These are phyloP conservation scores for Epichloe coenophiala DNA, from an alignment of 2,329 filamentous ascomycete genomes.

Conservation along the genomic window DNA sequence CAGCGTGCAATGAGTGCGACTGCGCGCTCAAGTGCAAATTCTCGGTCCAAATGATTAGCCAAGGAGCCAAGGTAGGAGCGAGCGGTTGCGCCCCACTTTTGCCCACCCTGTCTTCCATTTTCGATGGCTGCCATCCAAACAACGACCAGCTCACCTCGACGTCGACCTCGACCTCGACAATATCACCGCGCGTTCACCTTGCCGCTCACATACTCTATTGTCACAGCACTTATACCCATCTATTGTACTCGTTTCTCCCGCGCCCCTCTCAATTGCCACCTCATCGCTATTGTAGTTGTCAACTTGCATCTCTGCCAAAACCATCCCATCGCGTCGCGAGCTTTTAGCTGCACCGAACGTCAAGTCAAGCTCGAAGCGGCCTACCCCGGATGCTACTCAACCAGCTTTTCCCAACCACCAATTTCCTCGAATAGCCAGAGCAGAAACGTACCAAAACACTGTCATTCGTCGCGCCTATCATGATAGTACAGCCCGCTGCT, in stretches of 20 bases:
- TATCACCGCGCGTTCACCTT: background rate
- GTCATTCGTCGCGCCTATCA: background rate
- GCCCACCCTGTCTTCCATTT: background rate
- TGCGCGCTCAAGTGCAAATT: no score
- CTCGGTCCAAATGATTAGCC: no score
- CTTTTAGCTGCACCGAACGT: background rate
- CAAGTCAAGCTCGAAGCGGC: background rate
- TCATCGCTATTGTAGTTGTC: background rate
- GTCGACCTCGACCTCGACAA: background rate
- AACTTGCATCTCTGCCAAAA: background rate
- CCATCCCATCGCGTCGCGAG: background rate
- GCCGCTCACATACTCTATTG: background rate
- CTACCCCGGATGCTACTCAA: background rate
- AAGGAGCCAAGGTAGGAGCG: background rate
- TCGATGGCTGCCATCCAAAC: background rate
- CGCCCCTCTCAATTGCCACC: background rate
- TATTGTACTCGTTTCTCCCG: background rate
- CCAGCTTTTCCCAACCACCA: background rate
- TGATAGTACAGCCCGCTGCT: constrained; percentile 2
- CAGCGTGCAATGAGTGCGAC: no score
- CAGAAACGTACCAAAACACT: background rate
- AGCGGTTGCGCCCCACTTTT: background rate
- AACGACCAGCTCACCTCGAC: background rate
- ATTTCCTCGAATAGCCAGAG: background rate
- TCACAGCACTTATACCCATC: background rate